Percentiles rank a stretch among this genome's conserved stretches.
Evolutionary conservation across 768 basidiomycete species (phyloP).

Genomic region (Hortiboletus flavorubellus): DNA sequence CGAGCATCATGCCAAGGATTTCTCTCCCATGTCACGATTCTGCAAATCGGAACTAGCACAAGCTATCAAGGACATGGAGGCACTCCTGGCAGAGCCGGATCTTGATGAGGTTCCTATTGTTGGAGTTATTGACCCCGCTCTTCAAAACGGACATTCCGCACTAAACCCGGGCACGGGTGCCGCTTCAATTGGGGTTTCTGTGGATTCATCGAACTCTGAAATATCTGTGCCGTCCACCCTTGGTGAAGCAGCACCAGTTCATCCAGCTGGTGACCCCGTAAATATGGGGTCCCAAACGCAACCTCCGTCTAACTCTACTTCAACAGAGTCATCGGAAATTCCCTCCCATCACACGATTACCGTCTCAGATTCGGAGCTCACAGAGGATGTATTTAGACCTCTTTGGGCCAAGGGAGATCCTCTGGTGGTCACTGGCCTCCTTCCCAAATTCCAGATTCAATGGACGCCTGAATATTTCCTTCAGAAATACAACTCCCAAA

Average conservation of each 20-base stretch:
- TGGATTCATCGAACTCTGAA: slow-evolving; percentile 6
- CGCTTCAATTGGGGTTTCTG: slow-evolving; percentile 11
- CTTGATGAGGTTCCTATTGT: slow-evolving; percentile 21
- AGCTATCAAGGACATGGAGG: slow-evolving; percentile 69
- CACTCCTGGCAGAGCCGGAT: slow-evolving; percentile 38
- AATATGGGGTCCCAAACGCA: slow-evolving; percentile 6
- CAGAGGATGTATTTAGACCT: slow-evolving; percentile 56
- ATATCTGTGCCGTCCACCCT: neutral
- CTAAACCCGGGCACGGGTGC: neutral
- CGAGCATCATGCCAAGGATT: slow-evolving; percentile 64
- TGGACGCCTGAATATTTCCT: slow-evolving; percentile 89
- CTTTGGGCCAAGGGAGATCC: slow-evolving; percentile 78
- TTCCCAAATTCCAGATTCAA: slow-evolving; percentile 55
- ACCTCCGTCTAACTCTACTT: slow-evolving; percentile 1
- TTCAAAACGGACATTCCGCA: slow-evolving; percentile 18
- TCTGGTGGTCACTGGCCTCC: slow-evolving; percentile 68
- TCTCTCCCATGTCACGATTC: slow-evolving; percentile 82
- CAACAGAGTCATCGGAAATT: slow-evolving; percentile 31
- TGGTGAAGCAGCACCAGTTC: slow-evolving; percentile 9
- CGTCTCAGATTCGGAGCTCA: slow-evolving; percentile 48
- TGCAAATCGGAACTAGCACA: slow-evolving; percentile 56
- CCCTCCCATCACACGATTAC: slow-evolving; percentile 45
- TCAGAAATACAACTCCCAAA: slow-evolving; percentile 57
- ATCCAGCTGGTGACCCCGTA: neutral
- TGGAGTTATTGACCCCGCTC: slow-evolving; percentile 30